These are phyloP conservation scores for Sclerotiophoma versabilis DNA, from an alignment of 2,329 filamentous ascomycete species.

Conservation along the genomic window DNA sequence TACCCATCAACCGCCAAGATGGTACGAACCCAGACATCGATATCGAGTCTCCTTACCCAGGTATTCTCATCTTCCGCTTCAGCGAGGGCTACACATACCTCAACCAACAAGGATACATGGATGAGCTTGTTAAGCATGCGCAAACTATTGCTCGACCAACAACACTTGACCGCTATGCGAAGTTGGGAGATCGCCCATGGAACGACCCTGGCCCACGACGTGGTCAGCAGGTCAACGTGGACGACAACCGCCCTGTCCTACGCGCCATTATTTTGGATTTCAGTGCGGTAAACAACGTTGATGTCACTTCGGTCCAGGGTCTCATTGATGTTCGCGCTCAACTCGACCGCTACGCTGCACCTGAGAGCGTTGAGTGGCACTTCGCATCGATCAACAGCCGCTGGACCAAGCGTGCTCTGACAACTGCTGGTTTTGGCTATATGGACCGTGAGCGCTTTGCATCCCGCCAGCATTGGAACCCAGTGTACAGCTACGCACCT, in stretches of 20 bases:
- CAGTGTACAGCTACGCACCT: slow-evolving; percentile 95
- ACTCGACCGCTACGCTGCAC: slow-evolving; percentile 82
- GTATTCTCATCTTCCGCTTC: slow-evolving; percentile 95
- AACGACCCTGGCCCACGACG: slow-evolving; percentile 84
- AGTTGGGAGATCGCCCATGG: slow-evolving; percentile 77
- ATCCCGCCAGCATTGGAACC: slow-evolving; percentile 73
- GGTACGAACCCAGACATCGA: slow-evolving; percentile 86
- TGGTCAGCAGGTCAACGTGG: slow-evolving; percentile 56
- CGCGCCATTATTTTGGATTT: slow-evolving; percentile 95
- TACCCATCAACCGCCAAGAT: slow-evolving; percentile 86
- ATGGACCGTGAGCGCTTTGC: slow-evolving; percentile 59
- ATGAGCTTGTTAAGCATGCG: slow-evolving; percentile 63
- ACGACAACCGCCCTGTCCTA: slow-evolving; percentile 69
- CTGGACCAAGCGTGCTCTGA: slow-evolving; percentile 91
- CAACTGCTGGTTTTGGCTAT: slow-evolving; percentile 86
- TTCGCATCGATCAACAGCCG: slow-evolving; percentile 92
- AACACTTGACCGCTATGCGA: slow-evolving; percentile 69
- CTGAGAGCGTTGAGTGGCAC: slow-evolving; percentile 90
- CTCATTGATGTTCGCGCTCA: slow-evolving; percentile 95
- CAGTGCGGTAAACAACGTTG: slow-evolving; percentile 90
- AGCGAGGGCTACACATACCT: slow-evolving; percentile 96
- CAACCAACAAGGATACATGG: slow-evolving; percentile 87
- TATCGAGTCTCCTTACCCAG: slow-evolving; percentile 83
- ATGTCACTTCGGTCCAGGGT: slow-evolving; percentile 90
- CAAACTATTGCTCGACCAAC: slow-evolving; percentile 75